A percentile compares a stretch with the other conserved stretches of the same genome.
Conservation (phyloP, 352 stramenopile genomes). For the Phytophthora boehmeriae region DNA sequence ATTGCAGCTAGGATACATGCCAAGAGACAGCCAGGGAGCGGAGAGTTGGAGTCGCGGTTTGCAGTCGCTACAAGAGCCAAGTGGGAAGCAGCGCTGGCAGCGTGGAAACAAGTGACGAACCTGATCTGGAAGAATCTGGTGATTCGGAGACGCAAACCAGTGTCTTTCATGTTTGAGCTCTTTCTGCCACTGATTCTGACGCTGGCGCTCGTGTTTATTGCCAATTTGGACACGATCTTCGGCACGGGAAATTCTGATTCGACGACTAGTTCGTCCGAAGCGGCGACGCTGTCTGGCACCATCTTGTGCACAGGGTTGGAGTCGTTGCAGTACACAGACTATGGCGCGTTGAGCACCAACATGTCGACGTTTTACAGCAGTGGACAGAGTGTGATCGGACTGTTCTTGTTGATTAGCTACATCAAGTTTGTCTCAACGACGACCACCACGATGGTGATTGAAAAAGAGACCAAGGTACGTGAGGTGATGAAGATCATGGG, state of each 20-base stretch:
- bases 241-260: conserved; percentile 23
- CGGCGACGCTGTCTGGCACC: conserved; percentile 10
- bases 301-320: conserved; percentile 50
- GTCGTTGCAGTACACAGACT: conserved; percentile 25
- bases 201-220: conserved; percentile 60
- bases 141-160: conserved; percentile 47
- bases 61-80: conserved; percentile 21
- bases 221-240: conserved; percentile 62
- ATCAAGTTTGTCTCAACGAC: conserved; percentile 74
- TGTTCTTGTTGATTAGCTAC: conserved; percentile 65
- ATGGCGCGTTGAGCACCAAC: conserved; percentile 46
- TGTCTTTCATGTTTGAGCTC: conserved; percentile 66
- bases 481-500: conserved; percentile 90
- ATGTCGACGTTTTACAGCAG: conserved; percentile 69
- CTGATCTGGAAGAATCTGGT: conserved; percentile 79
- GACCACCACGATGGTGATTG: conserved; percentile 72
- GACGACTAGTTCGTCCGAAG: conserved; percentile 20
- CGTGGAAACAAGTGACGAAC: conserved; percentile 63
- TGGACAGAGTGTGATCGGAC: conserved; percentile 64
- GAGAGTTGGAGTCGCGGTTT: conserved; percentile 35
- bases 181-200: conserved; percentile 60
- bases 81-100: conserved; percentile 33
- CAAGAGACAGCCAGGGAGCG: conserved; percentile 12
- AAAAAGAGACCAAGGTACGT: conserved; percentile 81
- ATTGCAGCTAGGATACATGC: conserved; percentile 30